Base-by-base conservation (phyloP, 257 asterid species). In the Solanum appendiculatum region DNA sequence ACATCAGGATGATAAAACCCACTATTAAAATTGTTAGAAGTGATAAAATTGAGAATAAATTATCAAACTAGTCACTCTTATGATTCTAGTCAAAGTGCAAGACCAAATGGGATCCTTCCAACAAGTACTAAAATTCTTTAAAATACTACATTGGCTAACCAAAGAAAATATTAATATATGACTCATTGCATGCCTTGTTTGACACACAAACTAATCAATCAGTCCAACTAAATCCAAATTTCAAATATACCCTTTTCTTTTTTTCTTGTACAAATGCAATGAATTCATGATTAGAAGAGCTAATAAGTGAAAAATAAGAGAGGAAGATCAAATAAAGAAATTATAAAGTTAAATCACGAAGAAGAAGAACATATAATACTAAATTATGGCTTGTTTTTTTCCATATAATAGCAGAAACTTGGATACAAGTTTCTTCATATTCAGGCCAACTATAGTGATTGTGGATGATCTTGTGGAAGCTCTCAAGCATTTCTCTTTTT, bases 331-430 rank as follows among this genome's bases (percentile, higher is more conserved):
- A 64, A 9, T 5, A 25, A 44, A 29, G 37, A 39, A 11, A 25
- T n/a, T n/a, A n/a, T 51, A 23, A 20, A 64, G 80, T 37, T 60
- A 21, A 83, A 33, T 36, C 60, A 34, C 74, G 54, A 42, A 46
- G 14, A 82, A 77, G 27, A 58, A 12, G 69, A 60, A 11, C 58
- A 75, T 69, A 27, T 5, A 70, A 5, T 12, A 7, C 1, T n/a
- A 14, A 48, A 48, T 48, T 44, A 78, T 93, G 98, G 95, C 95
- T 73, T 95, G 97, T 74, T 95, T 92, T 89, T 90, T 93, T 72
- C 98, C 98, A 66, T 95, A 91, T 66, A 91, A 90, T 87, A 88
- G 37, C 68, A 90, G 93, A 68, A 92, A 93, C 56, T 86, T 92
- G 92, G 98, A 93, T 34, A 83, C 92, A 77, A 92, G 93, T 88